Percentiles rank a stretch among this genome's conserved stretches.
These are phyloP conservation scores for Nannizziopsis barbatae DNA, from an alignment of 2,329 filamentous ascomycete species.

Conservation along the genomic window DNA sequence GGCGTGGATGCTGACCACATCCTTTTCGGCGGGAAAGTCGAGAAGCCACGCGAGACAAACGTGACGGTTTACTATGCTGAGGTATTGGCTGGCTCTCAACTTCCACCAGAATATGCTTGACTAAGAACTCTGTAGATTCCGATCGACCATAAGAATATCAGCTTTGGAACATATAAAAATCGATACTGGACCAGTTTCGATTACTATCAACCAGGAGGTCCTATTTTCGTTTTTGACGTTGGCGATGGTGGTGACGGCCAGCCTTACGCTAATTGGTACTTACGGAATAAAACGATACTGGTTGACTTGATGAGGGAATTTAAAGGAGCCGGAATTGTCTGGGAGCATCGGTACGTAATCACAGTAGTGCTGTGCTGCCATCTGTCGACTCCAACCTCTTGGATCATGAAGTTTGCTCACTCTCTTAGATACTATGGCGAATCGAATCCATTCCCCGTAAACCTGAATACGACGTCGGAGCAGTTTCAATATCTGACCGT, in stretches of 20 bases:
- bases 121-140: conserved; percentile 20
- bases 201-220: conserved; percentile 46
- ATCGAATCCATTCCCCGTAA: conserved; percentile 30
- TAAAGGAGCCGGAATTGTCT: conserved; percentile 31
- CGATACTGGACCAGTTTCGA: conserved; percentile 45
- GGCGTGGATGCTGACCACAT: conserved; percentile 5
- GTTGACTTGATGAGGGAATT: conserved; percentile 26
- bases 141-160: conserved; percentile 26
- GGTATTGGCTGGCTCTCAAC: background rate
- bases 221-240: conserved; percentile 40
- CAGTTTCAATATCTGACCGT: conserved; percentile 35
- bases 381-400: background rate
- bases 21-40: background rate
- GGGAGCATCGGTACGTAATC: conserved; percentile 33
- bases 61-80: background rate
- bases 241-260: conserved; percentile 37
- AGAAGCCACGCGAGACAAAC: background rate
- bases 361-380: too few species aligned
- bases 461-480: conserved; percentile 28
- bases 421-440: conserved; percentile 33
- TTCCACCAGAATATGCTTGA: background rate
- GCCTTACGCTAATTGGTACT: conserved; percentile 30
- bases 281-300: conserved; percentile 24
- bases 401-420: background rate
- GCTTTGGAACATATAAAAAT: conserved; percentile 42